Evolutionary conservation across 2,329 filamentous ascomycete genomes (phyloP), one percentile per base, ranked within the genome.

Genomic region (Teratosphaeria destructans): DNA sequence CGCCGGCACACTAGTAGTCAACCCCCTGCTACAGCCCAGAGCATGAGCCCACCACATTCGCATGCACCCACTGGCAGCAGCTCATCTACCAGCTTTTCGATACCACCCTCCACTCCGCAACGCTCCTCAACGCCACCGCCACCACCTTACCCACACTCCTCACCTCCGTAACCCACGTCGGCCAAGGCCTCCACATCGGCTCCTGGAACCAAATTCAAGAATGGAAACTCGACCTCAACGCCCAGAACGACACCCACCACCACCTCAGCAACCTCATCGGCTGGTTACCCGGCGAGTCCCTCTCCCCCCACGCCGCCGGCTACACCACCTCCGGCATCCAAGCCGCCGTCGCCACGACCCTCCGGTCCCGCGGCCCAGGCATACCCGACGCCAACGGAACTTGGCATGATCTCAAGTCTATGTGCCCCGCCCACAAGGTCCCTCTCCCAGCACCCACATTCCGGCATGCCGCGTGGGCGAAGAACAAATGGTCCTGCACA

Each of bases 21-120:
- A 82, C 63, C 82, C 82, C 81, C 0, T 85, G 82, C 68, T 83
- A 80, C 59, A 81, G 78, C n/a, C 79, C 82, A 1, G 82, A 85
- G 67, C 80, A 81, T 47, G 81, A 82, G 0, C 70, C 66, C 27
- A 71, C 61, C 12, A 82, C 80, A 0, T 82, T 82, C 58, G 80
- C 74, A 7, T 83, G 81, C 64, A 71, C 79, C 6, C 79, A 83
- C 63, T 80, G 77, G 62, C 80, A 83, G 63, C 81, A 83, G 62
- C 69, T 81, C 11, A 75, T 82, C 19, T 65, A 72, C 56, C 71
- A 75, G 39, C 67, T 75, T n/a, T 73, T 76, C 61, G 65, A 68
- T 5, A 69, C 66, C 12, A 64, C 70, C 0, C 64, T 73, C 0
- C 60, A 64, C 3, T 59, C 69, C 0, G 64, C 64, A 3, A 35